Evolutionary conservation across 2,329 filamentous ascomycete genomes (phyloP).

Genomic region (Apiospora saccharicola): DNA sequence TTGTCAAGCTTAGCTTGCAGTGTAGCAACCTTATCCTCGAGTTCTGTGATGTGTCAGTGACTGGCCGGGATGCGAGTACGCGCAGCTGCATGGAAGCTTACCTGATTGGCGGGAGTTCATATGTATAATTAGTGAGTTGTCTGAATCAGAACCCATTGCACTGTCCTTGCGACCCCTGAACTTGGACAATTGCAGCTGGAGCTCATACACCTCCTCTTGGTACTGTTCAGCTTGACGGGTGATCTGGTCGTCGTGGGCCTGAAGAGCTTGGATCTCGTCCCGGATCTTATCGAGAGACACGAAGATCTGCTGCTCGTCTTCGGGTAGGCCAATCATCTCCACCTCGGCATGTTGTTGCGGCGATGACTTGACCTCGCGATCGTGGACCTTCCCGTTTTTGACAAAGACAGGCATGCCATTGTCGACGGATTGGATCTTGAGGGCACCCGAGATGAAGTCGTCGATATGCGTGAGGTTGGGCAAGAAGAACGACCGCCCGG

Average conservation of each 20-base stretch:
- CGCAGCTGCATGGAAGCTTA: background rate
- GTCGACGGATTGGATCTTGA: slow-evolving; percentile 58
- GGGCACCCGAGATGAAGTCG: slow-evolving; percentile 63
- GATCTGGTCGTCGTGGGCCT: slow-evolving; percentile 63
- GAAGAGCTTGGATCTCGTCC: slow-evolving; percentile 62
- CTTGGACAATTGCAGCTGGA: slow-evolving; percentile 58
- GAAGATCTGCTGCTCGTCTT: slow-evolving; percentile 65
- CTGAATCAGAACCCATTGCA: slow-evolving; percentile 53
- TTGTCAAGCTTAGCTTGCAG: slow-evolving; percentile 68
- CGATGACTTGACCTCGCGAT: slow-evolving; percentile 46
- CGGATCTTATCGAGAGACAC: slow-evolving; percentile 69
- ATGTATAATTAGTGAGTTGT: slow-evolving; percentile 51
- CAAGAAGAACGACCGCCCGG: slow-evolving; percentile 60
- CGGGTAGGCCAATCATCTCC: slow-evolving; percentile 57
- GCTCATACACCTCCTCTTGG: slow-evolving; percentile 58
- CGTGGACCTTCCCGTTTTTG: slow-evolving; percentile 59
- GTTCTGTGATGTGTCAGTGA: slow-evolving; percentile 48
- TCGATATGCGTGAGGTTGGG: slow-evolving; percentile 63
- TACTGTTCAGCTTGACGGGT: slow-evolving; percentile 62
- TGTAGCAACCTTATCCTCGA: slow-evolving; percentile 57
- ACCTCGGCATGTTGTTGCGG: slow-evolving; percentile 55
- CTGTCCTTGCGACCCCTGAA: slow-evolving; percentile 52
- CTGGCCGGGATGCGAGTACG: background rate
- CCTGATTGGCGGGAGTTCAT: slow-evolving; percentile 41
- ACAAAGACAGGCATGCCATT: slow-evolving; percentile 65